Percentiles rank a stretch among this genome's conserved stretches.
phyloP scores from a whole-genome alignment of 176 grass and related monocot species.

The Aegilops umbellulata region DNA sequence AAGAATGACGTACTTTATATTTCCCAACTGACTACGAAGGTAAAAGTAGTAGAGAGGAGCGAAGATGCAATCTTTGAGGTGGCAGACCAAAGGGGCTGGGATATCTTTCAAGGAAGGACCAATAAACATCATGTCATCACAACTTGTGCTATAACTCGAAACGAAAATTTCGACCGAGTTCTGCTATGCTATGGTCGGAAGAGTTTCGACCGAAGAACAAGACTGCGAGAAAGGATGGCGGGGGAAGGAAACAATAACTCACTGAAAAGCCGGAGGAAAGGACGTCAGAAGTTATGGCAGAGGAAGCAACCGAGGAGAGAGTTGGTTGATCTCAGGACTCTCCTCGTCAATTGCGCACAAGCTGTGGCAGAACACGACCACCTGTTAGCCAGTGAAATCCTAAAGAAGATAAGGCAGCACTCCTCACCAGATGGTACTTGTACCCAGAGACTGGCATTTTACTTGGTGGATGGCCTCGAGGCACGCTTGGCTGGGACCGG shows the following conservation, averaged over 20 bases:
- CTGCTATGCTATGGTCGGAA: conserved; percentile 30
- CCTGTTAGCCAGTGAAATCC: conserved; percentile 29
- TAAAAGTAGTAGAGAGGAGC: neutral
- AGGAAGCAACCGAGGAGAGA: conserved; percentile 33
- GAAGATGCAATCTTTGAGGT: neutral
- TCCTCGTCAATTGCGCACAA: conserved; percentile 53
- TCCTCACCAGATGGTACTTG: too few relatives aligned
- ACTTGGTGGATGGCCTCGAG: too few relatives aligned
- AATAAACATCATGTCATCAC: conserved; percentile 49
- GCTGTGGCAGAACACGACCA: conserved; percentile 27
- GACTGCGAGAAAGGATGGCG: conserved; percentile 31
- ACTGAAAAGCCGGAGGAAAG: neutral
- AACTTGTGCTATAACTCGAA: conserved; percentile 21
- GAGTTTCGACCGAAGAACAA: neutral
- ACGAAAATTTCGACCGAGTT: conserved; percentile 54
- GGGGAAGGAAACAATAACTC: conserved; percentile 27
- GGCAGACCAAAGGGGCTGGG: neutral
- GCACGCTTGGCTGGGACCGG: conserved; percentile 58
- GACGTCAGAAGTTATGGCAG: too few relatives aligned
- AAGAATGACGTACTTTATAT: conserved; percentile 1
- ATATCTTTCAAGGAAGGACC: conserved; percentile 34
- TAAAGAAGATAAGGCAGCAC: conserved; percentile 54
- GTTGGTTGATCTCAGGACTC: conserved; percentile 39
- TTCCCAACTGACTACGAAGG: neutral
- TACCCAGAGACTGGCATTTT: too few relatives aligned